phyloP scores from a whole-genome alignment of 2,329 filamentous ascomycete genomes.

The Karstenula rhodostoma region DNA sequence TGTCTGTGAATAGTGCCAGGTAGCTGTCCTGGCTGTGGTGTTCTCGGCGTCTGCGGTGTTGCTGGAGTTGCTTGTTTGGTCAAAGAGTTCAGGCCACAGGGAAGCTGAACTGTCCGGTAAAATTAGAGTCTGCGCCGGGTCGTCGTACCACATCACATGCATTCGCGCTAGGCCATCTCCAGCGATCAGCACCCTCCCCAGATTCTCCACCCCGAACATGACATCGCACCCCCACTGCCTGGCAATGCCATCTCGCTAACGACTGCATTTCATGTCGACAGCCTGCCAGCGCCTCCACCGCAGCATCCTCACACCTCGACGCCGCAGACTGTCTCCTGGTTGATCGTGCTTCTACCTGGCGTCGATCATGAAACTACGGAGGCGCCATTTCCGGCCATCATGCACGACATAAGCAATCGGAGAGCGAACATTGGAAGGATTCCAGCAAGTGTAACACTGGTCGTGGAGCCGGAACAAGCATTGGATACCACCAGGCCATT shows the following conservation, averaged over 20 bases:
- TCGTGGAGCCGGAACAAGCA: neutral
- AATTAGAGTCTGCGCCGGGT: conserved; percentile 5
- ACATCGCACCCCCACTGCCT: neutral
- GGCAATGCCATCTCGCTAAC: neutral
- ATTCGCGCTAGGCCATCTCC: conserved; percentile 1
- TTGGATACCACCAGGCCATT: neutral
- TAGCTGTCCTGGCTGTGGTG: conserved; percentile 36
- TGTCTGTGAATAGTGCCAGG: conserved; percentile 39
- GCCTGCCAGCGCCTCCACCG: neutral
- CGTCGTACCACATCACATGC: neutral
- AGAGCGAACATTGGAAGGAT: conserved; percentile 4
- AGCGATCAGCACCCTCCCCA: conserved; percentile 1
- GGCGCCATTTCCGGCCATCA: conserved; percentile 6
- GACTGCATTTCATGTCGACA: neutral
- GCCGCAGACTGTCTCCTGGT: neutral
- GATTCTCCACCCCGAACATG: conserved; percentile 6
- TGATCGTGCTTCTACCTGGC: neutral
- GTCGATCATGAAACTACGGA: conserved; percentile 3
- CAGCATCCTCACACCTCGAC: neutral
- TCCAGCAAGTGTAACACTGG: neutral
- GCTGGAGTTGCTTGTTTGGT: conserved; percentile 24
- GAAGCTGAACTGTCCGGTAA: conserved; percentile 9
- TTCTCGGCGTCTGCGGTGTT: conserved; percentile 25
- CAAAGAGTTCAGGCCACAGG: conserved; percentile 21
- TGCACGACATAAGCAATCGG: conserved; percentile 9